Percentiles rank a stretch among this genome's conserved stretches.
Evolutionary conservation across 768 basidiomycete species (phyloP).

Genomic region (Crucibulum laeve): DNA sequence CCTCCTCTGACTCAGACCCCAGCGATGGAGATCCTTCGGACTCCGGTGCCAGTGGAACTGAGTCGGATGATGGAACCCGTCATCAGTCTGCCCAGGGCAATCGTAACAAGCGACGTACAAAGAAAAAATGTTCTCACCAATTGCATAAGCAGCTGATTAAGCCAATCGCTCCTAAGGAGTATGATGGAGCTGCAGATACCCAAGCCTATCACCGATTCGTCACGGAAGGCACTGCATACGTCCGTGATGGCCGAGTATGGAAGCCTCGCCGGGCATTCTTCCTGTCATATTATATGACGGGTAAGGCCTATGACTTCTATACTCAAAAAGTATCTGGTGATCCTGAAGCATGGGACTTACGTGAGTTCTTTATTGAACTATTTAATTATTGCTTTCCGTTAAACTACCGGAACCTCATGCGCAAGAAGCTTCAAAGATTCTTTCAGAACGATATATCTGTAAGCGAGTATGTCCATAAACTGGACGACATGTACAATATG

Average conservation of each 20-base stretch:
- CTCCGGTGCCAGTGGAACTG: neutral
- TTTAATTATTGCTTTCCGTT: constrained; percentile 34
- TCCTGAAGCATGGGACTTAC: constrained; percentile 18
- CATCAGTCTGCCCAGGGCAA: neutral
- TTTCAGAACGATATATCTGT: constrained; percentile 24
- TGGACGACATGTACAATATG: constrained; percentile 27
- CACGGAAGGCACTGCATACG: constrained; percentile 15
- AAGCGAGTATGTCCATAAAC: constrained; percentile 25
- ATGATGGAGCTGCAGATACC: constrained; percentile 19
- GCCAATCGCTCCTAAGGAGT: constrained; percentile 16
- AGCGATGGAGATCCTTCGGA: neutral
- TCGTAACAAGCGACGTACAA: neutral
- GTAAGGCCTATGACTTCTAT: constrained; percentile 25
- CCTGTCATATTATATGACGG: constrained; percentile 22
- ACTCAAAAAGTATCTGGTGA: constrained; percentile 21
- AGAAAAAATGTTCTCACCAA: neutral
- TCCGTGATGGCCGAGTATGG: constrained; percentile 13
- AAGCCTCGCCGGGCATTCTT: constrained; percentile 11
- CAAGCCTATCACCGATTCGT: constrained; percentile 20
- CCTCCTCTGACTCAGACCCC: constrained; percentile 3
- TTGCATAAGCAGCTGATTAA: constrained; percentile 8
- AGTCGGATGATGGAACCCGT: neutral
- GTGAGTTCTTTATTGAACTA: constrained; percentile 24
- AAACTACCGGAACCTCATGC: constrained; percentile 18
- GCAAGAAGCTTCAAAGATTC: constrained; percentile 14